These are phyloP conservation scores for Termitomyces heimii DNA, from an alignment of 768 basidiomycete genomes.

Conservation along the genomic window DNA sequence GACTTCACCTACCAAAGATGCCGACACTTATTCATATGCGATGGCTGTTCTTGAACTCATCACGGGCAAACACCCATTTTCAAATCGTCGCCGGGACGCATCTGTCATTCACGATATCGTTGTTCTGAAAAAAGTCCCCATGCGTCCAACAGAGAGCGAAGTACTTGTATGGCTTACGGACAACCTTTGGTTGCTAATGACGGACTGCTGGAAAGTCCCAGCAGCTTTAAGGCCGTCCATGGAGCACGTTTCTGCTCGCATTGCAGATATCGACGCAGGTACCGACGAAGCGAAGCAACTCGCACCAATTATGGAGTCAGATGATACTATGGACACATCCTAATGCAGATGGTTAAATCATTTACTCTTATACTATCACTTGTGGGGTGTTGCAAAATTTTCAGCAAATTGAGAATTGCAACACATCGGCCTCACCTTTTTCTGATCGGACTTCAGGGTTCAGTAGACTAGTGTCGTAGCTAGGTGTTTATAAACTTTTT, in stretches of 20 bases:
- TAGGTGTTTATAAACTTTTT: no score
- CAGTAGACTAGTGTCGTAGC: no score
- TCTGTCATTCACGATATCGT: slow-evolving; percentile 42
- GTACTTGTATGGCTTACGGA: slow-evolving; percentile 36
- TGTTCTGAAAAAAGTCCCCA: slow-evolving; percentile 30
- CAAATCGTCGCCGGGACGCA: slow-evolving; percentile 42
- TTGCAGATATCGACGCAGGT: slow-evolving; percentile 16
- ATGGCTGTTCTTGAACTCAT: slow-evolving; percentile 58
- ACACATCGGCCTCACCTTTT: no score
- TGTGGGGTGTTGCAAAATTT: no score
- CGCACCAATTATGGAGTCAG: slow-evolving; percentile 3
- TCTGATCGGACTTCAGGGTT: no score
- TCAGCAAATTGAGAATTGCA: no score
- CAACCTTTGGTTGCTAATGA: slow-evolving; percentile 40
- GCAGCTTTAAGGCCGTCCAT: slow-evolving; percentile 34
- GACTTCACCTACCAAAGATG: slow-evolving; percentile 34
- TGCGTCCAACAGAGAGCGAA: slow-evolving; percentile 31
- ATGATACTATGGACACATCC: slow-evolving; percentile 10
- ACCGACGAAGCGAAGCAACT: neutral
- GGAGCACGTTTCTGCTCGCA: slow-evolving; percentile 24
- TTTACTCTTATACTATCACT: no score
- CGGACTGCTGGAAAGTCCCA: slow-evolving; percentile 39
- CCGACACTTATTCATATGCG: slow-evolving; percentile 53
- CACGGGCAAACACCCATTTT: slow-evolving; percentile 47
- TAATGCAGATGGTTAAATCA: no score